These are phyloP conservation scores for Daldinia sp. DNA, from an alignment of 2,329 filamentous ascomycete species.

Conservation along the genomic window DNA sequence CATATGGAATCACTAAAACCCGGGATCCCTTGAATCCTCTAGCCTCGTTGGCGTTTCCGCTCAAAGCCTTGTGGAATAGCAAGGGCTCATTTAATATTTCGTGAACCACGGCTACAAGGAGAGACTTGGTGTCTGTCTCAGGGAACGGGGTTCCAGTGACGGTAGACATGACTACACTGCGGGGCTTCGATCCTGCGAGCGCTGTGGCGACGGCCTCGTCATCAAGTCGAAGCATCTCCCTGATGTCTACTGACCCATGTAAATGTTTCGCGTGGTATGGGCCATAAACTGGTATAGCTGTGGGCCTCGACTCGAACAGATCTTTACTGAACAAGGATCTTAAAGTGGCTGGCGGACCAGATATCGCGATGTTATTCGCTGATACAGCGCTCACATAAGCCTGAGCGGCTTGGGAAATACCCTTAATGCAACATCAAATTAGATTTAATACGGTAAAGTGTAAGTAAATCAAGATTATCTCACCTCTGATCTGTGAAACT, in stretches of 20 bases:
- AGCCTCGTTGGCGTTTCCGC: slow-evolving; percentile 60
- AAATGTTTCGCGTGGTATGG: slow-evolving; percentile 69
- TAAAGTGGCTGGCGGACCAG: slow-evolving; percentile 65
- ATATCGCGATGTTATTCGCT: slow-evolving; percentile 63
- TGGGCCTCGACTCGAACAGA: slow-evolving; percentile 57
- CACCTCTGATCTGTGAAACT: slow-evolving; percentile 70
- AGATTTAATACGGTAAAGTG: slow-evolving; percentile 13
- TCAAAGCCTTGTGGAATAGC: slow-evolving; percentile 61
- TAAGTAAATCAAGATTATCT: slow-evolving; percentile 36
- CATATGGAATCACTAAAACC: slow-evolving; percentile 63
- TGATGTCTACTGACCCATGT: slow-evolving; percentile 59
- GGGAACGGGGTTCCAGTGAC: slow-evolving; percentile 59
- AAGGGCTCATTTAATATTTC: slow-evolving; percentile 65
- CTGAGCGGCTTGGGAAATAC: slow-evolving; percentile 59
- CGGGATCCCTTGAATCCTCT: slow-evolving; percentile 55
- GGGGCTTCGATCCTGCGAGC: slow-evolving; percentile 58
- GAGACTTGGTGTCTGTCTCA: slow-evolving; percentile 56
- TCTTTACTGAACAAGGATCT: slow-evolving; percentile 57
- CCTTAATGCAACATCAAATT: slow-evolving; percentile 46
- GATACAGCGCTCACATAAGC: slow-evolving; percentile 68
- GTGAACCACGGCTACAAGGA: slow-evolving; percentile 59
- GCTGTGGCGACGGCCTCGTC: slow-evolving; percentile 55
- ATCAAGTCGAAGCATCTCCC: slow-evolving; percentile 60
- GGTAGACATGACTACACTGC: slow-evolving; percentile 64
- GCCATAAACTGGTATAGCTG: slow-evolving; percentile 66